A percentile compares a stretch with the other conserved stretches of the same genome.
Conservation (phyloP, 371 early-diverging fungal species). For the Gilbertella persicaria region DNA sequence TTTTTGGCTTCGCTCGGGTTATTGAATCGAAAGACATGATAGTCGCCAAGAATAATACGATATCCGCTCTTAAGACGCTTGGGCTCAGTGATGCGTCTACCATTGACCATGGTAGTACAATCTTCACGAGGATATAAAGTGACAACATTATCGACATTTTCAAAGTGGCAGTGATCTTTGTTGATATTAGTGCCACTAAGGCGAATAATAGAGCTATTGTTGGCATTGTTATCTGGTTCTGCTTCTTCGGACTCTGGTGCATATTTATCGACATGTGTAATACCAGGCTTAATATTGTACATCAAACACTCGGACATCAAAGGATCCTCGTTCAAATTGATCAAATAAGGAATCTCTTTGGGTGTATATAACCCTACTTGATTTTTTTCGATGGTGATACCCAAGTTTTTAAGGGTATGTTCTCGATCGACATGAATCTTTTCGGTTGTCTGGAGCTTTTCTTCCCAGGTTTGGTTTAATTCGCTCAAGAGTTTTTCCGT, state of each 20-base stretch:
- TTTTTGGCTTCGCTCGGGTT: constrained; percentile 82
- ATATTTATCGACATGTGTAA: constrained; percentile 66
- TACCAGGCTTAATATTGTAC: constrained; percentile 77
- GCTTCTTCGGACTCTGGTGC: constrained; percentile 38
- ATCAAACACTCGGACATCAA: constrained; percentile 84
- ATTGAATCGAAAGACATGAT: constrained; percentile 85
- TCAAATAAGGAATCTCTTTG: constrained; percentile 77
- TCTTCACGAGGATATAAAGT: constrained; percentile 65
- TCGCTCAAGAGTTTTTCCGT: constrained; percentile 83
- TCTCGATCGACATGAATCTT: constrained; percentile 71
- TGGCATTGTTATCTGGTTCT: not conserved
- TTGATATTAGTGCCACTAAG: constrained; percentile 73
- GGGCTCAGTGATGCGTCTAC: constrained; percentile 63
- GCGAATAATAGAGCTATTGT: constrained; percentile 61
- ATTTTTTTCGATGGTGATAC: constrained; percentile 69
- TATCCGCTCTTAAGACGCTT: constrained; percentile 72
- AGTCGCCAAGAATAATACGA: constrained; percentile 80
- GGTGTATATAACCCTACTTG: constrained; percentile 79
- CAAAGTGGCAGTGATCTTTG: constrained; percentile 78
- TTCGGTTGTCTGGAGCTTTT: constrained; percentile 72
- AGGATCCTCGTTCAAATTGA: constrained; percentile 87
- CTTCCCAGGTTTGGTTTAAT: constrained; percentile 79
- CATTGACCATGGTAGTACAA: constrained; percentile 79
- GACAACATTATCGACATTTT: constrained; percentile 63
- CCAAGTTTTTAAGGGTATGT: constrained; percentile 71